phyloP scores from a whole-genome alignment of 495 filamentous ascomycete species.

The Lichenothelia convexa region DNA sequence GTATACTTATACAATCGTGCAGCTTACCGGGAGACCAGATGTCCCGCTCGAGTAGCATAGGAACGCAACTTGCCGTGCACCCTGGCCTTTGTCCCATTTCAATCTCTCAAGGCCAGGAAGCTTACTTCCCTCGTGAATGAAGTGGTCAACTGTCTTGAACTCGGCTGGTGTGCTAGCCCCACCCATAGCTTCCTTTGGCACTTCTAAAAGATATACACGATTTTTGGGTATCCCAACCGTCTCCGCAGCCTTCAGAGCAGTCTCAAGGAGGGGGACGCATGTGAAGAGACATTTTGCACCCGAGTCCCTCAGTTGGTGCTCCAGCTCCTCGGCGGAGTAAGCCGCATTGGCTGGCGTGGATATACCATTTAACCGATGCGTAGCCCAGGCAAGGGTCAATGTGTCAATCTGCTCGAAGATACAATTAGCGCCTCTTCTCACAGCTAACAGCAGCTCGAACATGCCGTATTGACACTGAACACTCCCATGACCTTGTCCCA shows the following conservation, averaged over 20 bases:
- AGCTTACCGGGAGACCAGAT: constrained; percentile 56
- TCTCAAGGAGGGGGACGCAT: constrained; percentile 53
- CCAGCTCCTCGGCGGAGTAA: constrained; percentile 57
- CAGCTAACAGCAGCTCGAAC: too few species aligned
- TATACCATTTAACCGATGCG: constrained; percentile 60
- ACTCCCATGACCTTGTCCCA: constrained; percentile 74
- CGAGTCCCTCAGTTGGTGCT: constrained; percentile 61
- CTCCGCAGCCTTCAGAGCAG: constrained; percentile 49
- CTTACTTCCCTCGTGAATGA: constrained; percentile 45
- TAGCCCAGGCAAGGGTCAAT: constrained; percentile 53
- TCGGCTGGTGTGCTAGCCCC: constrained; percentile 27
- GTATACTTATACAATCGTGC: neutral
- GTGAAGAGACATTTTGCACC: constrained; percentile 64
- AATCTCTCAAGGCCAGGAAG: constrained; percentile 44
- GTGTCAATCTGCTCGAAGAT: constrained; percentile 49
- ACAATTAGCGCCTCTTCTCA: neutral
- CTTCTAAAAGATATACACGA: constrained; percentile 53
- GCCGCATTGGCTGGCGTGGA: constrained; percentile 68
- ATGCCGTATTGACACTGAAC: constrained; percentile 67
- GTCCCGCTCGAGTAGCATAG: constrained; percentile 84
- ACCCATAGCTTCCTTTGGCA: constrained; percentile 36
- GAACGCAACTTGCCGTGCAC: constrained; percentile 57
- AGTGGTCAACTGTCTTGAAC: constrained; percentile 53
- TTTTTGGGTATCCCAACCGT: constrained; percentile 49
- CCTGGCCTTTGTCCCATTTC: constrained; percentile 56